Percentiles rank a stretch among this genome's conserved stretches.
These are phyloP conservation scores for Teunomyces tritomae DNA, from an alignment of 805 yeast genomes.

Conservation along the genomic window DNA sequence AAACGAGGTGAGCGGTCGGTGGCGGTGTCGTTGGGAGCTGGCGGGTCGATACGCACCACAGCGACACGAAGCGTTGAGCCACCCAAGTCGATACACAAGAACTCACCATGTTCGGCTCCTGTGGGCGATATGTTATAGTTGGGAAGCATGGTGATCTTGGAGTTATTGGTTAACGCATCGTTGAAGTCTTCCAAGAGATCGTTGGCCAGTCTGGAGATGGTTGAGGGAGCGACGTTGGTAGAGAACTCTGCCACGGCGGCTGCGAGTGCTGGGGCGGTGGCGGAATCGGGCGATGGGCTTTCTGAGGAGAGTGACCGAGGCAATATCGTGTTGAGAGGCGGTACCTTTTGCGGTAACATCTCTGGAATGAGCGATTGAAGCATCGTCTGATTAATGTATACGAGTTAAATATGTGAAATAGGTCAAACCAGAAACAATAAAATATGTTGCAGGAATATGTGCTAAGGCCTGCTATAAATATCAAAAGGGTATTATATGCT, in stretches of 20 bases:
- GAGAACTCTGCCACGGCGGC: slow-evolving; percentile 7
- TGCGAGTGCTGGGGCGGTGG: background rate
- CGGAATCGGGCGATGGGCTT: slow-evolving; percentile 2
- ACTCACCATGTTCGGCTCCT: slow-evolving; percentile 37
- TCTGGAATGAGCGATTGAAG: slow-evolving; percentile 3
- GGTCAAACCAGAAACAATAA: too few relatives aligned
- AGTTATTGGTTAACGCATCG: slow-evolving; percentile 25
- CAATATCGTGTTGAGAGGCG: background rate
- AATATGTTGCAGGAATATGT: too few relatives aligned
- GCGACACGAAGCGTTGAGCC: slow-evolving; percentile 53
- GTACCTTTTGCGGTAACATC: background rate
- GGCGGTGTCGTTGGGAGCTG: slow-evolving; percentile 4
- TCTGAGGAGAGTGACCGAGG: background rate
- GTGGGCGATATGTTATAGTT: slow-evolving; percentile 37
- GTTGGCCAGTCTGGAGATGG: slow-evolving; percentile 10
- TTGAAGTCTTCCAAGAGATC: slow-evolving; percentile 21
- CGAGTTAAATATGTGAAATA: too few relatives aligned
- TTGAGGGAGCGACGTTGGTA: slow-evolving; percentile 7
- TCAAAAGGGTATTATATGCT: too few relatives aligned
- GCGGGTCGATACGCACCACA: slow-evolving; percentile 27
- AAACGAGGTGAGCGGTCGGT: slow-evolving; percentile 22
- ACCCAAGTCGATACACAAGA: slow-evolving; percentile 52
- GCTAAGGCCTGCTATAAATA: too few relatives aligned
- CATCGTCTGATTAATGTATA: background rate
- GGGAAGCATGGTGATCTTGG: slow-evolving; percentile 39